Percentiles rank a stretch among this genome's conserved stretches.
Evolutionary conservation across 1,284 basidiomycete species (phyloP).

Genomic region (Psilocybe mexicana): DNA sequence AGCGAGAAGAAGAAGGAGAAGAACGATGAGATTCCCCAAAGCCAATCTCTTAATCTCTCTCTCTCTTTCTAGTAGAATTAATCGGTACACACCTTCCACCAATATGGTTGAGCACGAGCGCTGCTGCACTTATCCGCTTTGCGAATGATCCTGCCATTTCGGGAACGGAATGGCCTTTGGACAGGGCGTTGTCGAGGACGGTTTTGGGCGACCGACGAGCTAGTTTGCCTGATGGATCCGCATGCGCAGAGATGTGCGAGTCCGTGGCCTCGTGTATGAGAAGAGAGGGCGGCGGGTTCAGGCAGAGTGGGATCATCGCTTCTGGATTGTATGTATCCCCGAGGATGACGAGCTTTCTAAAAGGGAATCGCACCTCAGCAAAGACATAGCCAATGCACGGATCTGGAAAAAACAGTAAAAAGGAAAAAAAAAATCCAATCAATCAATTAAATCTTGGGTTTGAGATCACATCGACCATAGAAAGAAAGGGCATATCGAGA

Average conservation of each 20-base stretch:
- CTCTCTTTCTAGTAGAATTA: background rate
- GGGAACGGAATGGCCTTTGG: conserved; percentile 83
- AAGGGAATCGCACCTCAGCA: conserved; percentile 54
- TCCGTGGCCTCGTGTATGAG: conserved; percentile 88
- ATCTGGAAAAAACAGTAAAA: conserved; percentile 44
- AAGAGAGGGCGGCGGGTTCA: conserved; percentile 47
- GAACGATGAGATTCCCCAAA: background rate
- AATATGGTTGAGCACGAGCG: conserved; percentile 83
- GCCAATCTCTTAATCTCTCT: background rate
- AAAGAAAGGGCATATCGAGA: background rate
- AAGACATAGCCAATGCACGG: conserved; percentile 85
- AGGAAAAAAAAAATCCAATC: too few species aligned
- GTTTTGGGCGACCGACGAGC: conserved; percentile 45
- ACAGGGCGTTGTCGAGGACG: conserved; percentile 58
- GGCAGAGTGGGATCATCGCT: conserved; percentile 55
- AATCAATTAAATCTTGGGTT: background rate
- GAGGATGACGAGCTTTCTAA: conserved; percentile 52
- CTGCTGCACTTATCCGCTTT: conserved; percentile 58
- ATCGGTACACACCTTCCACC: conserved; percentile 59
- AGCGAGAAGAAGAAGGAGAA: background rate
- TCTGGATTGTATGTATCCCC: conserved; percentile 73
- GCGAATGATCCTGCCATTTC: conserved; percentile 84
- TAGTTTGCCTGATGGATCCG: conserved; percentile 45
- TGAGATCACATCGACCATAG: background rate
- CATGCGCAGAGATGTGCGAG: conserved; percentile 62